Evolutionary conservation across 2,329 filamentous ascomycete species (phyloP), one percentile per base, ranked within the genome.

Genomic region (Capronia americana): DNA sequence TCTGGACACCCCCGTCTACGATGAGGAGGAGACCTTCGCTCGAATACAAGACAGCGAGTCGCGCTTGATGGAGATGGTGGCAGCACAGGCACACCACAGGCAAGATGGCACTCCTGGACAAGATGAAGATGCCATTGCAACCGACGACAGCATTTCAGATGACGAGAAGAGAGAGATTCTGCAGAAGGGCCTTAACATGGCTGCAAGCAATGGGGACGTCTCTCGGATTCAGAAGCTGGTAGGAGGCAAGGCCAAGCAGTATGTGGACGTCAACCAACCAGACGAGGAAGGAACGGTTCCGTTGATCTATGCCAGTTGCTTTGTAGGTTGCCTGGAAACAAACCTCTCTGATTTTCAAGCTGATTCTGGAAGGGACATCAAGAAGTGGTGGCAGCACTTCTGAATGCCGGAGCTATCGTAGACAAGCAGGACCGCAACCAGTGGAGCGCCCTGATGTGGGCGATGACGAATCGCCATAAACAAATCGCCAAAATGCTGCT

Each of bases 401-500:
- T 99, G 60, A 87, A 92, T 66, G 92, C 92, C 10, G 93, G 94
- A 26, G 94, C 90, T 46, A 87, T 92, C 73, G 93, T 98, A 60
- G 93, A 99, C 80, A 90, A 90, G 74, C 94, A 98, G 79, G 95
- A 99, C 77, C 91, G 90, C 69, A 98, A 98, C 76, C 90, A 96
- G 75, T 99, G 95, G 95, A 98, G 92, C 74, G 92, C 95, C 14
- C 84, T 99, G 68, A 99, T 99, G 93, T 99, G 95, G 95, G 94
- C 95, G 57, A 98, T 98, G 92, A 99, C 95, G 63, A 99, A 99
- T 78, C 85, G 93, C 64, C 95, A 99, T 80, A 98, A 98, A 80
- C 89, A 89, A 56, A 99, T 99, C 72, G 93, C 94, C 41, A 98
- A 98, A 79, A 84, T 93, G 11, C 82, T 99, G 17, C 86, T 99